These are phyloP conservation scores for Penicillium bialowiezense DNA, from an alignment of 495 filamentous ascomycete species.

Conservation along the genomic window DNA sequence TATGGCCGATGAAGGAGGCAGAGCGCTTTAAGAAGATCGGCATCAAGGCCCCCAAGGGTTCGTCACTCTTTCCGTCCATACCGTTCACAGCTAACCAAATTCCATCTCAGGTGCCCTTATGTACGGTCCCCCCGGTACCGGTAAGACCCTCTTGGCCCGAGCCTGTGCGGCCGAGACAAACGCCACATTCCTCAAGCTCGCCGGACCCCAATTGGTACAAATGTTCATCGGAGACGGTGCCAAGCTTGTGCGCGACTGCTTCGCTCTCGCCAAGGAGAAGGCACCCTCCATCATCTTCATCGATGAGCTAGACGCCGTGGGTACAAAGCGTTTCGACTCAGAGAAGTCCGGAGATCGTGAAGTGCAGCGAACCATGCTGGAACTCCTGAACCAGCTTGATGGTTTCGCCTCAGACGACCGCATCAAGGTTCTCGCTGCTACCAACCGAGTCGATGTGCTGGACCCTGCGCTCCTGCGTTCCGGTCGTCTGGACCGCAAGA, in stretches of 20 bases:
- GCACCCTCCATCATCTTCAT: constrained; percentile 99
- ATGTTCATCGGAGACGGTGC: constrained; percentile 99
- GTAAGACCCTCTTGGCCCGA: constrained; percentile 94
- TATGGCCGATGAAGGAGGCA: constrained; percentile 99
- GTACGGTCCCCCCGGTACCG: constrained; percentile 96
- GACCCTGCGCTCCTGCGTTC: constrained; percentile 93
- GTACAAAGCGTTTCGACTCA: constrained; percentile 98
- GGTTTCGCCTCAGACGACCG: constrained; percentile 98
- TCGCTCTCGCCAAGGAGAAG: constrained; percentile 96
- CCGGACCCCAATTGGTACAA: constrained; percentile 97
- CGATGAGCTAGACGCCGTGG: constrained; percentile 94
- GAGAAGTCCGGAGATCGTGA: constrained; percentile 98
- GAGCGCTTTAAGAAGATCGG: constrained; percentile 99
- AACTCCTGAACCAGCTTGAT: constrained; percentile 97
- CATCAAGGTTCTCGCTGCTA: constrained; percentile 97
- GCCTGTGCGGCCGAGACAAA: constrained; percentile 98
- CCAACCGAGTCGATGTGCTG: constrained; percentile 96
- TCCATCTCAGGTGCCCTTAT: constrained; percentile 76
- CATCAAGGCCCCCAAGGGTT: constrained; percentile 99
- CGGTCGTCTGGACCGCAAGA: constrained; percentile 95
- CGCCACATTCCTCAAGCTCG: constrained; percentile 98
- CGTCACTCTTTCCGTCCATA: constrained; percentile 6
- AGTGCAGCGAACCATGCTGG: constrained; percentile 98
- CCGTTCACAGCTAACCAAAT: constrained; percentile 15
- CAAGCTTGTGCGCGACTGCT: constrained; percentile 96